Base-by-base conservation (phyloP, 225 moss, liverwort and hornwort genomes). In the Marchantia polymorpha region DNA sequence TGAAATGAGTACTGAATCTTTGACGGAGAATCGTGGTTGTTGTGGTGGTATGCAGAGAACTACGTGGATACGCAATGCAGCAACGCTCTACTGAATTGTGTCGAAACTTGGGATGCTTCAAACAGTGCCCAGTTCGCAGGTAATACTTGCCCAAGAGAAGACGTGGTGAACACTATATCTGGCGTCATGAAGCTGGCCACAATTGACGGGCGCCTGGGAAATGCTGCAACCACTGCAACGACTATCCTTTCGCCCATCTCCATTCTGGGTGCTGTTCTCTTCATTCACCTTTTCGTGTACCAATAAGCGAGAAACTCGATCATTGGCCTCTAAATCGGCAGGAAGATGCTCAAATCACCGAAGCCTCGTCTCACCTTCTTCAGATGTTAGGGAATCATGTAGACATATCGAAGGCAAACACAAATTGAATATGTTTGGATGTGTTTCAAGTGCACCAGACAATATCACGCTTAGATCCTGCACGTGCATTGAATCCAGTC, bases 31-130 rank as follows among this genome's bases (percentile, higher is more conserved):
- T 50, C 9, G 17, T 12, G 8, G 50, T 51, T 51, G 69, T n/a
- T 6, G 30, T 13, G 29, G 22, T 52, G 47, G 15, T 54, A 73
- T 56, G 68, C 84, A 92, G 90, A 17, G 15, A 92, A 92, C 54
- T 92, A 92, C 12, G 77, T 77, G 82, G 86, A 90, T 39, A 71
- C 22, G 31, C 87, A 85, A 0, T 92, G 91, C 84, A 92, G 88
- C 67, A 50, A 74, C 0, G 52, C 64, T 0, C 64, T 92, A 73
- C 84, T 73, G 64, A 7, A 17, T 11, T 92, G 92, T 17, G 19
- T 79, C 0, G 0, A 26, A 7, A 77, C 46, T 23, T 87, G 88
- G 50, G 55, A 6, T 25, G 12, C n/a, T 27, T 72, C 89, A 8
- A 61, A 29, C 9, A 13, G 0, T 52, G 16, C 85, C 52, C 71